A percentile compares a stretch with the other conserved stretches of the same genome.
Evolutionary conservation across 1,284 basidiomycete species (phyloP).

Genomic region (Lignosus rhinocerotis): DNA sequence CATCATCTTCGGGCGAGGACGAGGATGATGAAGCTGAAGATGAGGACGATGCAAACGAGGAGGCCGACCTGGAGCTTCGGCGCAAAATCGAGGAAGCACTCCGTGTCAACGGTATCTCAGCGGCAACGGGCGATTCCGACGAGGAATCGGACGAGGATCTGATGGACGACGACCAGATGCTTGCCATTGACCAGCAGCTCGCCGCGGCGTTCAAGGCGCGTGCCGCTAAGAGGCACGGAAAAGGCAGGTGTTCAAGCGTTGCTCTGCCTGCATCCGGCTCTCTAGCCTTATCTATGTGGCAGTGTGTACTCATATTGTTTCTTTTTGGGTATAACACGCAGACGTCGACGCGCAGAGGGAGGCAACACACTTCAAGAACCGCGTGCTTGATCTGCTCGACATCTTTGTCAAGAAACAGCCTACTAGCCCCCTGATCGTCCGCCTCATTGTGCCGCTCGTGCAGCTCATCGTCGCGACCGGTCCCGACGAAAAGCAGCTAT

Average conservation of each 20-base stretch:
- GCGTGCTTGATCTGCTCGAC: constrained; percentile 91
- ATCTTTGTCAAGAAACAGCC: constrained; percentile 79
- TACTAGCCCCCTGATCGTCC: constrained; percentile 64
- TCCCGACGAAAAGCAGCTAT: constrained; percentile 80
- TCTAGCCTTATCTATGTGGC: neutral
- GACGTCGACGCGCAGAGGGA: constrained; percentile 74
- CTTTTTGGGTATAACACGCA: constrained; percentile 22
- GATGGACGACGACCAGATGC: constrained; percentile 98
- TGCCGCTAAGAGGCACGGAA: constrained; percentile 58
- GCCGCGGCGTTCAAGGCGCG: constrained; percentile 84
- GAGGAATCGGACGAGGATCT: constrained; percentile 62
- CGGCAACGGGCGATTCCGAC: constrained; percentile 48
- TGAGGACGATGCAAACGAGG: constrained; percentile 46
- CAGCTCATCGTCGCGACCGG: constrained; percentile 68
- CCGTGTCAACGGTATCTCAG: constrained; percentile 69
- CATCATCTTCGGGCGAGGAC: constrained; percentile 42
- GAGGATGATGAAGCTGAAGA: constrained; percentile 54
- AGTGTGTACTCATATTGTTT: neutral
- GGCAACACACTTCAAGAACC: constrained; percentile 92
- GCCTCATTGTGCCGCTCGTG: constrained; percentile 75
- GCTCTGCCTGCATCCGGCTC: neutral
- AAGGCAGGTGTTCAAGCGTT: constrained; percentile 45
- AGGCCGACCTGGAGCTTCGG: constrained; percentile 70
- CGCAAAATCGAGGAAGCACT: constrained; percentile 79
- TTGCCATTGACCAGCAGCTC: constrained; percentile 92